Percentiles rank a stretch among this genome's conserved stretches.
phyloP scores from a whole-genome alignment of 73 alveolate genomes.

The Tetrahymena borealis region DNA sequence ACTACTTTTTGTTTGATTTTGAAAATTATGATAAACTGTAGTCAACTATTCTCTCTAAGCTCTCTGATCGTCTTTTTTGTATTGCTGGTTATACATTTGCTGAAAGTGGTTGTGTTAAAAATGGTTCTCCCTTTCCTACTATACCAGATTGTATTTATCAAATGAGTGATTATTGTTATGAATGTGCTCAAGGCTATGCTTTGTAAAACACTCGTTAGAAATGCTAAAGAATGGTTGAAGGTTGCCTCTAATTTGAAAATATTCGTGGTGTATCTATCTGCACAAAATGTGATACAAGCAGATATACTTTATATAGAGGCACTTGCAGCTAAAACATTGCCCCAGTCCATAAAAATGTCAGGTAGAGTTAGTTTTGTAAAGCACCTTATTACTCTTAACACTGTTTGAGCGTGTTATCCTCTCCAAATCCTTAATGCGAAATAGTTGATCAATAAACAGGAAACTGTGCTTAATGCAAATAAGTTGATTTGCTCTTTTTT shows the following conservation, averaged over 20 bases:
- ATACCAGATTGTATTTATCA: neutral
- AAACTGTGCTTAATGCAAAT: neutral
- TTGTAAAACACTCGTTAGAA: neutral
- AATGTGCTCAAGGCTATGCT: neutral
- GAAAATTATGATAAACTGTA: neutral
- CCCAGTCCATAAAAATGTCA: neutral
- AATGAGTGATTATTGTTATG: neutral
- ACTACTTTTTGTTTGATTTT: neutral
- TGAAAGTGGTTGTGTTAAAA: neutral
- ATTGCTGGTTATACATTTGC: neutral
- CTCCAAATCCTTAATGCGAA: neutral
- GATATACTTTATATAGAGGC: neutral
- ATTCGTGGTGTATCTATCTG: neutral
- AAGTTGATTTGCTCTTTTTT: neutral
- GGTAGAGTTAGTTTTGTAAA: neutral
- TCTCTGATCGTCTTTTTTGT: neutral
- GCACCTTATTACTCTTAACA: neutral
- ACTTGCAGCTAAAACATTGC: neutral
- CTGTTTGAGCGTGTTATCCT: neutral
- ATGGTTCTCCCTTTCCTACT: neutral
- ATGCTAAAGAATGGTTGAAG: neutral
- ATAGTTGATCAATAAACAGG: neutral
- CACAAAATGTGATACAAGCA: neutral
- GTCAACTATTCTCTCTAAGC: neutral
- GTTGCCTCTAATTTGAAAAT: neutral